These are phyloP conservation scores for Orbilia javanica DNA, from an alignment of 2,329 filamentous ascomycete genomes.

Conservation along the genomic window DNA sequence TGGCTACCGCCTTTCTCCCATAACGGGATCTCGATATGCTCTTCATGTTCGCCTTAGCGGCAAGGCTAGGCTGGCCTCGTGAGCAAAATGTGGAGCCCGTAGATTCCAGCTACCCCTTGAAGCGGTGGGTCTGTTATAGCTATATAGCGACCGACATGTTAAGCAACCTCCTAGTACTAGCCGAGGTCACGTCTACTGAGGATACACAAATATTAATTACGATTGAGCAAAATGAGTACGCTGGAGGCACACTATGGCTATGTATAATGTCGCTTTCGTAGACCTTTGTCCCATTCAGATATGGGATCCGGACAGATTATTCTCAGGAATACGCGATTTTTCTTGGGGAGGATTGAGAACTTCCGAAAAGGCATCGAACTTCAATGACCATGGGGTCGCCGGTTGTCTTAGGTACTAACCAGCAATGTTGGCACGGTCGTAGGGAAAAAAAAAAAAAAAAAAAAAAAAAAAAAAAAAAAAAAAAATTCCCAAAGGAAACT, in stretches of 20 bases:
- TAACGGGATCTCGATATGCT: slow-evolving; percentile 48
- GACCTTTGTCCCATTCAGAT: not conserved
- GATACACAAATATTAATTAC: not conserved
- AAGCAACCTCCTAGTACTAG: slow-evolving; percentile 23
- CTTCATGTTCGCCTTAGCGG: slow-evolving; percentile 42
- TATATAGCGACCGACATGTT: slow-evolving; percentile 28
- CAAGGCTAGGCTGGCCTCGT: slow-evolving; percentile 51
- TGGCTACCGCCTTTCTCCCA: slow-evolving; percentile 18
- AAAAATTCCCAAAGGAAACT: slow-evolving; percentile 10
- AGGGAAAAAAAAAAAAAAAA: not conserved
- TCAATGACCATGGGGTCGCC: not conserved
- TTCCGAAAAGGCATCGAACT: not conserved
- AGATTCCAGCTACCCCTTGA: slow-evolving; percentile 49
- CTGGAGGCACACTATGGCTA: not conserved
- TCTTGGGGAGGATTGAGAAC: not conserved
- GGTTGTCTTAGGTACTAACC: not conserved
- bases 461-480: not conserved
- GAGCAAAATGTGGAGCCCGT: slow-evolving; percentile 52
- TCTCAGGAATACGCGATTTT: not conserved
- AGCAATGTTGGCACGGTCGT: not conserved
- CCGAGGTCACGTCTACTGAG: slow-evolving; percentile 28
- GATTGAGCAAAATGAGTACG: not conserved
- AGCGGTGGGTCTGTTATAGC: slow-evolving; percentile 46
- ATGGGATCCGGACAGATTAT: not conserved
- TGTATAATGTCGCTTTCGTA: not conserved